Base-by-base conservation (phyloP, 495 filamentous ascomycete species). In the Xylaria bambusicola region DNA sequence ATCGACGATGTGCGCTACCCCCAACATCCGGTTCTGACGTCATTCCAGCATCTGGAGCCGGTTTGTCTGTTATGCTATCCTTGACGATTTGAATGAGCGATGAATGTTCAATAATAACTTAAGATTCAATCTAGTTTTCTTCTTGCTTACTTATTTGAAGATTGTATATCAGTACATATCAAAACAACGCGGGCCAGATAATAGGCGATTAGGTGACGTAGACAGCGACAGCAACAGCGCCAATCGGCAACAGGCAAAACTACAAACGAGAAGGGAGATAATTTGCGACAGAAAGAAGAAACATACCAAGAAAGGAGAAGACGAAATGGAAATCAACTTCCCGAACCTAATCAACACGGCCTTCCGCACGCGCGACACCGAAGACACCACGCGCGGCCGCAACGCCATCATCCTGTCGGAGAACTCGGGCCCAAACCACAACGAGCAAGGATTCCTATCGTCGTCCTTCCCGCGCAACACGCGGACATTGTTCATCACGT, bases 401-500 rank as follows among this genome's bases (percentile, higher is more conserved):
- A 75, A 74, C 62, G 58, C 66, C 21, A 62, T 63, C 17, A 69
- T 75, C 62, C 56, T 75, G 48, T 69, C 69, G 6, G 61, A 69
- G 7, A 71, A 70, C 51, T 56, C 50, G 48, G 40, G 59, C 24
- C 50, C 58, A 3, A 72, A 72, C 56, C 64, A 72, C 58, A 69
- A 70, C 54, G 73, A 75, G 49, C 63, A 66, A 1, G 69, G 67
- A n/a, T 75, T 75, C 56, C 63, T 73, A 5, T 75, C 73, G 0
- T 52, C 52, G 17, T 62, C 68, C 21, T 75, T 75, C 53, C 73
- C 71, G 17, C 68, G 62, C 13, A 56, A 51, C n/a, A 71, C 80
- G n/a, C 82, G 83, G 3, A 77, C 78, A 15, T 65, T 90, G n/a
- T 85, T 85, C 63, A 72, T 90, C 42, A 86, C 86, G 0, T 78